Evolutionary conservation across 2,329 filamentous ascomycete species (phyloP).

Genomic region (Aspergillus persii): DNA sequence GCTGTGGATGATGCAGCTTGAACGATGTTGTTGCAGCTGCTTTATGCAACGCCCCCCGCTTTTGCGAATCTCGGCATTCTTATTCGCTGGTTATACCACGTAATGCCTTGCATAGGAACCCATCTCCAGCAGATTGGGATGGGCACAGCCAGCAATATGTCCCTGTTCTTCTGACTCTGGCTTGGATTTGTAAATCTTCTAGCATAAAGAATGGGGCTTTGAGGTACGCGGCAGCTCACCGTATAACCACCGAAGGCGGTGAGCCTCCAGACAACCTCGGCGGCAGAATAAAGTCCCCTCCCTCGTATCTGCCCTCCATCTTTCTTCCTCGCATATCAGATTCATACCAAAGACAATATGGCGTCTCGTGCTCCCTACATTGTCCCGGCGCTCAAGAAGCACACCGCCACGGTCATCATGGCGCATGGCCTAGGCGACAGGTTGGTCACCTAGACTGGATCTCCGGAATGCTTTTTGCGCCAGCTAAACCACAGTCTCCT

Average conservation of each 20-base stretch:
- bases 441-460: slow-evolving; percentile 42
- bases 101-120: too few relatives aligned
- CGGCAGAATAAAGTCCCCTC: slow-evolving; percentile 23
- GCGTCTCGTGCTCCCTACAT: slow-evolving; percentile 58
- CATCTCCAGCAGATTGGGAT: too few relatives aligned
- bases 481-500: slow-evolving; percentile 4
- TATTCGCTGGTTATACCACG: too few relatives aligned
- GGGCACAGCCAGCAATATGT: too few relatives aligned
- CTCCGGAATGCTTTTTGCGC: neutral
- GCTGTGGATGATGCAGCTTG: too few relatives aligned
- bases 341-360: slow-evolving; percentile 34
- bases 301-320: neutral
- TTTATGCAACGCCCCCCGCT: too few relatives aligned
- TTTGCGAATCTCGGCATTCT: too few relatives aligned
- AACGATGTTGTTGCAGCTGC: too few relatives aligned
- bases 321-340: neutral
- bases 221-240: too few relatives aligned
- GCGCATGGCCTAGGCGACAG: slow-evolving; percentile 89
- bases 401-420: slow-evolving; percentile 94
- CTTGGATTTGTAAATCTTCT: too few relatives aligned
- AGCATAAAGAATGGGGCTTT: too few relatives aligned
- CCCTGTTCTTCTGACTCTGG: neutral
- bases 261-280: slow-evolving; percentile 14
- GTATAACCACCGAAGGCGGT: slow-evolving; percentile 17
- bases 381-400: slow-evolving; percentile 74